Conservation (phyloP, 371 early-diverging fungal species). For the Actinomucor elegans region DNA sequence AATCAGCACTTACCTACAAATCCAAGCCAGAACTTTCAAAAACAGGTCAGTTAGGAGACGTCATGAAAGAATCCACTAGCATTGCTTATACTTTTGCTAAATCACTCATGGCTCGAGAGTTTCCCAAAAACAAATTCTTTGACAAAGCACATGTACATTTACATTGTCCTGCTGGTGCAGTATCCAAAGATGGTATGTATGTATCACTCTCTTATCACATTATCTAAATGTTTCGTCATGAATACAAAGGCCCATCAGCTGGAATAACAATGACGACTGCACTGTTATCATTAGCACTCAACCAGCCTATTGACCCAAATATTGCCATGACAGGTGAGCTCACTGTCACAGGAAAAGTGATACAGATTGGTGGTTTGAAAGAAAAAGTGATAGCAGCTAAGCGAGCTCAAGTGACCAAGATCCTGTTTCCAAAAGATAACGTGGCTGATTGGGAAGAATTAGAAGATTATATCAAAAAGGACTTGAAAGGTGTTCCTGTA, state of each 20-base stretch:
- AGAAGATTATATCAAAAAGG: slow-evolving; percentile 88
- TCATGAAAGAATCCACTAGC: slow-evolving; percentile 97
- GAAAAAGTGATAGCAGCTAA: slow-evolving; percentile 98
- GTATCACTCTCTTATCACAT: neutral
- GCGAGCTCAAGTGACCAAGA: slow-evolving; percentile 83
- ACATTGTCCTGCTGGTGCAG: slow-evolving; percentile 98
- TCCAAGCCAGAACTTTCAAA: slow-evolving; percentile 69
- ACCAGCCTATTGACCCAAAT: slow-evolving; percentile 69
- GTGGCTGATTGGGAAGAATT: slow-evolving; percentile 94
- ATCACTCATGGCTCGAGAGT: slow-evolving; percentile 67
- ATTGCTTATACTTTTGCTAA: slow-evolving; percentile 96
- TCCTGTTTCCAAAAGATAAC: slow-evolving; percentile 92
- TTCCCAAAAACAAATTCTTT: slow-evolving; percentile 89
- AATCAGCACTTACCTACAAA: slow-evolving; percentile 64
- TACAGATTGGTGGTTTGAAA: slow-evolving; percentile 96
- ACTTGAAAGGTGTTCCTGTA: slow-evolving; percentile 82
- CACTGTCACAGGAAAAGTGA: slow-evolving; percentile 93
- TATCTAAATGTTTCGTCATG: too few relatives aligned
- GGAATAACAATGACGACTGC: slow-evolving; percentile 96
- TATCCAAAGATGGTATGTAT: slow-evolving; percentile 91
- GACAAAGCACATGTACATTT: slow-evolving; percentile 87
- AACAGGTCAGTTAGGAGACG: slow-evolving; percentile 97
- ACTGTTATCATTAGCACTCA: slow-evolving; percentile 85
- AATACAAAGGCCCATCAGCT: slow-evolving; percentile 93
- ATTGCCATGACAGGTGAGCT: slow-evolving; percentile 98